Evolutionary conservation across 2,329 filamentous ascomycete species (phyloP).

Genomic region (Aspergillus eucalypticola): DNA sequence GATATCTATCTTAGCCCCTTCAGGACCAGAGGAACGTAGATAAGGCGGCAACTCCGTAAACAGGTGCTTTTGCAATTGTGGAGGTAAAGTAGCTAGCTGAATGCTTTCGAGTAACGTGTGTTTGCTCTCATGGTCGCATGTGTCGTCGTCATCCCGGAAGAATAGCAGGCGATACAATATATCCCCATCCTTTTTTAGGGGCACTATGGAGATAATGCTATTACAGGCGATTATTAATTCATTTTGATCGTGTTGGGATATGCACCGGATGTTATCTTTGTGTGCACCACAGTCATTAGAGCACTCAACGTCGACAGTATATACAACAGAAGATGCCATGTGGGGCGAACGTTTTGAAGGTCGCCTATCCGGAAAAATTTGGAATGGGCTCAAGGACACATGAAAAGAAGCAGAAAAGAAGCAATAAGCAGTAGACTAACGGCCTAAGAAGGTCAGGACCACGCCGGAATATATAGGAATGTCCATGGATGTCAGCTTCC

Average conservation of each 20-base stretch:
- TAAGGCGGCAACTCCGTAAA: slow-evolving; percentile 24
- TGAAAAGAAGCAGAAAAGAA: no score
- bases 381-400: not conserved
- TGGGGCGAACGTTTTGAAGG: not conserved
- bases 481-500: no score
- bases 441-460: not conserved
- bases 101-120: slow-evolving; percentile 19
- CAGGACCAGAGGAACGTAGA: slow-evolving; percentile 12
- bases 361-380: not conserved
- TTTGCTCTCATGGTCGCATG: slow-evolving; percentile 4
- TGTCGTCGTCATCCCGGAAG: slow-evolving; percentile 16
- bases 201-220: slow-evolving; percentile 30
- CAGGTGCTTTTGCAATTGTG: slow-evolving; percentile 20
- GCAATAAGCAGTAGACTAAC: not conserved
- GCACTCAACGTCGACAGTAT: not conserved
- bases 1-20: slow-evolving; percentile 50
- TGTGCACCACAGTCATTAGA: not conserved
- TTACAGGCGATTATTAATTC: slow-evolving; percentile 20
- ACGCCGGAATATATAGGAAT: not conserved
- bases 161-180: slow-evolving; percentile 25
- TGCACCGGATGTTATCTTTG: slow-evolving; percentile 22
- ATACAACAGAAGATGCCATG: not conserved
- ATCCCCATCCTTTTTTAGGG: slow-evolving; percentile 1
- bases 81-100: slow-evolving; percentile 10
- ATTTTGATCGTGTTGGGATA: slow-evolving; percentile 7